phyloP scores from a whole-genome alignment of 345 rosid species.

The Eucalyptus paniculata region DNA sequence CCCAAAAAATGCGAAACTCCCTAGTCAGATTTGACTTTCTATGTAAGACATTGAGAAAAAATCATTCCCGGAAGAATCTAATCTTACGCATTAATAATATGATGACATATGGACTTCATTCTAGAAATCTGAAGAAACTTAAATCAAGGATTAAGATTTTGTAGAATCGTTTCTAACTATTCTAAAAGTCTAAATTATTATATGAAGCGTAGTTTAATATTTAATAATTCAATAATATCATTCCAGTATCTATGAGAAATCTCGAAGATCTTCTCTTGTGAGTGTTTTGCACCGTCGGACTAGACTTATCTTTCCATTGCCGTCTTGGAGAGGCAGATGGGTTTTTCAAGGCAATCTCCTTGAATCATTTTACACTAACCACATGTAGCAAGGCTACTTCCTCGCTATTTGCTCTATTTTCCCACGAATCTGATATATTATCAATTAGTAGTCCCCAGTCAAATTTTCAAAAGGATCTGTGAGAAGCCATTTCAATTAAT shows the following conservation, averaged over 20 bases:
- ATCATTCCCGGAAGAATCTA: neutral
- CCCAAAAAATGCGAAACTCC: neutral
- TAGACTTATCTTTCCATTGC: neutral
- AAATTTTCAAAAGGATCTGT: neutral
- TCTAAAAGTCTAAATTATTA: neutral
- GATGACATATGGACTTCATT: neutral
- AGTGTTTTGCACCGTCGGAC: neutral
- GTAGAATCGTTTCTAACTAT: neutral
- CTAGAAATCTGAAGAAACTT: fast-evolving
- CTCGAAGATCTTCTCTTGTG: neutral
- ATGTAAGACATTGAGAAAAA: neutral
- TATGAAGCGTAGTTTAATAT: neutral
- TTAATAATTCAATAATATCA: neutral
- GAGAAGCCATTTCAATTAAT: neutral
- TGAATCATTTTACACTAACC: neutral
- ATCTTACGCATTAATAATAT: neutral
- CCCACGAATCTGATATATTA: neutral
- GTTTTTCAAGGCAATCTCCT: neutral
- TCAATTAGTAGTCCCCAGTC: neutral
- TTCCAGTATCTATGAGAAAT: neutral
- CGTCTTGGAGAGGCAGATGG: neutral
- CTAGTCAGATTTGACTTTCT: neutral
- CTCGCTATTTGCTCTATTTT: neutral
- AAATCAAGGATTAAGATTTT: neutral
- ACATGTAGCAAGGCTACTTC: neutral